phyloP scores from a whole-genome alignment of 768 basidiomycete genomes.

The Sporobolomyces phaffii region DNA sequence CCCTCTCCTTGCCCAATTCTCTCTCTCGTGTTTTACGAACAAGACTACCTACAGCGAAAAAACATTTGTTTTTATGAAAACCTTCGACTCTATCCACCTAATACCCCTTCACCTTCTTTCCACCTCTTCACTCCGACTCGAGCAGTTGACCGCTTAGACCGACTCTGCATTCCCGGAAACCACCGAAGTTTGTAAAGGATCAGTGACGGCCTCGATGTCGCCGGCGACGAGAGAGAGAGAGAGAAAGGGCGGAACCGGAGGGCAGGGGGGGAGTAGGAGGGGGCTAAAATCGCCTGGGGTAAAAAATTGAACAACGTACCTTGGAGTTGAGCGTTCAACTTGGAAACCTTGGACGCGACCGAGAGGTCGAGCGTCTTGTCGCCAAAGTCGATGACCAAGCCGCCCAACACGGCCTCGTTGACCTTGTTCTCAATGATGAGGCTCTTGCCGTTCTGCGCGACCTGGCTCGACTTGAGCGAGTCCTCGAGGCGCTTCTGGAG shows the following conservation, averaged over 20 bases:
- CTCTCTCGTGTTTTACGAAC: no score
- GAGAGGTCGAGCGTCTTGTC: constrained; percentile 97
- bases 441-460: constrained; percentile 77
- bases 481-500: constrained; percentile 71
- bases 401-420: constrained; percentile 84
- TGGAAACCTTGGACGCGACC: constrained; percentile 86
- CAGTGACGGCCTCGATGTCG: no score
- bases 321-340: constrained; percentile 80
- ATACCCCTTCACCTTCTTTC: no score
- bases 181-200: no score
- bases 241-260: neutral
- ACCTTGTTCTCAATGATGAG: constrained; percentile 92
- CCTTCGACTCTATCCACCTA: no score
- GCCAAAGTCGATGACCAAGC: constrained; percentile 90
- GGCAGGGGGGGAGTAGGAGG: neutral
- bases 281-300: no score
- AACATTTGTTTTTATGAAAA: no score
- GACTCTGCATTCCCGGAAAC: constrained; percentile 33
- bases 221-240: neutral
- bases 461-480: constrained; percentile 74
- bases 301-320: constrained; percentile 37
- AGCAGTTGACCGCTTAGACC: constrained; percentile 14
- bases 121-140: neutral
- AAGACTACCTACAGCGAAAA: no score
- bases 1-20: no score